Percentiles rank a stretch among this genome's conserved stretches.
Conservation (phyloP, 1,284 basidiomycete genomes). For the Acaromyces ingoldii region DNA sequence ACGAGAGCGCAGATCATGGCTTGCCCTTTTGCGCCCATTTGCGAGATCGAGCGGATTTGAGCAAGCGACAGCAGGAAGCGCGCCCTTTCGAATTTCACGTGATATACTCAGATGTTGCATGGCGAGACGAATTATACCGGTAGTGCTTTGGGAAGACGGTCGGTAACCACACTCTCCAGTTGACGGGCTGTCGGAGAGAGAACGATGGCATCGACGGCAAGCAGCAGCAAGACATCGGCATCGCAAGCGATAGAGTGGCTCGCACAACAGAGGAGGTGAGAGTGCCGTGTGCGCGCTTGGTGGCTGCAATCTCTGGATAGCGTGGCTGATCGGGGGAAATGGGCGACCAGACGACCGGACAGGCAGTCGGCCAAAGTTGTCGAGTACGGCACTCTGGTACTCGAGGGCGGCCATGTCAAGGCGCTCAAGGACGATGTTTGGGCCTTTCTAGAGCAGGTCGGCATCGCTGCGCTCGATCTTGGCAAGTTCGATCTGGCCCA, state of each 20-base stretch:
- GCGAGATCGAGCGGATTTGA: no score
- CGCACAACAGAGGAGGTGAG: conserved; percentile 34
- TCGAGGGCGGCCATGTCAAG: conserved; percentile 58
- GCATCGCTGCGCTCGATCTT: conserved; percentile 77
- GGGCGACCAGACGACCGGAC: conserved; percentile 19
- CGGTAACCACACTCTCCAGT: no score
- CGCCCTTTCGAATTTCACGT: no score
- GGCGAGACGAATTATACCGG: no score
- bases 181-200: no score
- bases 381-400: conserved; percentile 60
- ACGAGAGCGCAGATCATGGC: no score
- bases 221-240: no score
- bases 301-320: background rate
- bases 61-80: no score
- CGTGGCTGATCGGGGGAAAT: background rate
- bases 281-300: background rate
- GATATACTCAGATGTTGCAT: no score
- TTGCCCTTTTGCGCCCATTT: no score
- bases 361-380: conserved; percentile 69
- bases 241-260: conserved; percentile 32
- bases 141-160: no score
- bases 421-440: conserved; percentile 55
- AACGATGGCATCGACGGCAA: no score
- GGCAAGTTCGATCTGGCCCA: conserved; percentile 74
- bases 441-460: conserved; percentile 81